Conservation (phyloP, 1,284 basidiomycete species). For the Fomitopsis schrenkii region DNA sequence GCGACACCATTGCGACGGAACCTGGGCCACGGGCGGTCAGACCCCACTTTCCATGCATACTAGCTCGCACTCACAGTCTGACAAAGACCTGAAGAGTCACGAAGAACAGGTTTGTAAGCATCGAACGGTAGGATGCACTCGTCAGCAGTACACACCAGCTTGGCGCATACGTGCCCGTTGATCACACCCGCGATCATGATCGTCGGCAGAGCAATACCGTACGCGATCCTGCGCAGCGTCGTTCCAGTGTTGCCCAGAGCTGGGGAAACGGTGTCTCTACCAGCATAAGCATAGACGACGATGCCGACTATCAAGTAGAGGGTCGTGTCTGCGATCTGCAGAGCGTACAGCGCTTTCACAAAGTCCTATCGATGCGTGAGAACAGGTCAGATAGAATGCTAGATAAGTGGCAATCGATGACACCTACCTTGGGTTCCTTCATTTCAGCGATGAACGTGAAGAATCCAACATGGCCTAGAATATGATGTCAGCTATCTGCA, state of each 20-base stretch:
- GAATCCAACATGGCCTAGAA: conserved; percentile 34
- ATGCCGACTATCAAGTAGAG: conserved; percentile 29
- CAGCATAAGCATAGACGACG: conserved; percentile 28
- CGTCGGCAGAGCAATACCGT: conserved; percentile 29
- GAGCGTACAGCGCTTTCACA: conserved; percentile 25
- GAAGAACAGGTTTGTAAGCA: too few relatives aligned
- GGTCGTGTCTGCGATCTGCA: conserved; percentile 28
- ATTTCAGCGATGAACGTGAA: conserved; percentile 57
- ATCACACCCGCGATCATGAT: conserved; percentile 30
- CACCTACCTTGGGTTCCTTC: conserved; percentile 36
- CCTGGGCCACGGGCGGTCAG: conserved; percentile 8
- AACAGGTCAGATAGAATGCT: not conserved
- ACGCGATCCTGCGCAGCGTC: conserved; percentile 23
- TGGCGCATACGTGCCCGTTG: conserved; percentile 31
- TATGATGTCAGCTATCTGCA: not conserved
- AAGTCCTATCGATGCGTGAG: conserved; percentile 20
- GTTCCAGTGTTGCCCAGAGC: conserved; percentile 28
- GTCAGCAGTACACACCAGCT: conserved; percentile 15
- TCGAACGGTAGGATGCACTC: too few relatives aligned
- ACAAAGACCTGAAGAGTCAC: conserved; percentile 16
- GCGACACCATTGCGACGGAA: conserved; percentile 22
- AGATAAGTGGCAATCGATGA: not conserved
- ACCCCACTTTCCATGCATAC: not conserved
- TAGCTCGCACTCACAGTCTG: conserved; percentile 19
- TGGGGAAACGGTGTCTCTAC: conserved; percentile 23